Evolutionary conservation across 106 monocot species (phyloP), one percentile per base, ranked within the genome.

Genomic region (Dendrobium chrysotoxum): DNA sequence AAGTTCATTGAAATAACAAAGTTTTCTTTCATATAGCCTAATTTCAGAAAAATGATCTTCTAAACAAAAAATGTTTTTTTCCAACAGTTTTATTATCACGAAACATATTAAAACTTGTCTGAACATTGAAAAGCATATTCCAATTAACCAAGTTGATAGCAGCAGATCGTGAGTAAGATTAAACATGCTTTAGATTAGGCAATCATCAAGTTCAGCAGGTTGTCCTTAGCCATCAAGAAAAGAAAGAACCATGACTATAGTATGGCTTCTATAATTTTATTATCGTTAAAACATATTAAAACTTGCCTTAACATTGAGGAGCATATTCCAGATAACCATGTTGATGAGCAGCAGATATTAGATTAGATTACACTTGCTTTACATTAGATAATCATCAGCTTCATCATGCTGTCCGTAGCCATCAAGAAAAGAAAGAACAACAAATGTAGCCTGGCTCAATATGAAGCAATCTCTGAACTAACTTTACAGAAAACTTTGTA

Each of bases 261-360:
- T 21, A 21, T 61, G 23, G 1, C 23, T 23, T 7, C 23, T 35
- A 23, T 23, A 25, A 11, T 61, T 20, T 7, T 23, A 5, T 61
- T 61, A n/a, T 61, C 23, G 8, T n/a, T 35, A 21, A 61, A 61
- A 23, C 4, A n/a, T n/a, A 23, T n/a, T 61, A 61, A 61, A 61
- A 61, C 13, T 61, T 23, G 21, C 11, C 20, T 5, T 21, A 61
- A 61, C 20, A 61, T 23, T 61, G 7, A 61, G n/a, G 5, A 23
- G 61, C 61, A 61, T 61, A n/a, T 61, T n/a, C 61, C 8, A 61
- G 7, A 61, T 61, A 61, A 61, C 61, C 61, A 61, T 61, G n/a
- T 23, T 61, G 23, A 20, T 61, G n/a, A 61, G 61, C 5, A 23
- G 4, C 61, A 61, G 6, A 20, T 61, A 4, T 0, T 61, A 8